Conservation (phyloP, 306 rosid species). For the Gastrolobium villosum region DNA sequence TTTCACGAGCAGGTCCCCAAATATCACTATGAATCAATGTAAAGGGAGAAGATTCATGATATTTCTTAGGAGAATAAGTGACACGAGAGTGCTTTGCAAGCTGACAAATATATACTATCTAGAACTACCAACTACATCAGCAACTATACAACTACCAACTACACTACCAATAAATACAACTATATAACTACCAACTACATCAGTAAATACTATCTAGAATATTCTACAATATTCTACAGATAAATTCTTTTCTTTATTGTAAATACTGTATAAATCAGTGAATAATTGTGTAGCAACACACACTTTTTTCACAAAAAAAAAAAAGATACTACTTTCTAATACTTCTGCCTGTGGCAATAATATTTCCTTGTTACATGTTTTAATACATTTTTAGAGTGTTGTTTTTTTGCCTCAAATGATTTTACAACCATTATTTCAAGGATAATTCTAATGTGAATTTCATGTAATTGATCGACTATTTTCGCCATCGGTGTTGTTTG, state of each 20-base stretch:
- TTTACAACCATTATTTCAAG: constrained; percentile 26
- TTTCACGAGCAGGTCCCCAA: too few relatives aligned
- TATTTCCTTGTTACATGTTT: constrained; percentile 16
- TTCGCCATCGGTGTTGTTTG: constrained; percentile 34
- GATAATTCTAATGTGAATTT: constrained; percentile 37
- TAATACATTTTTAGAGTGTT: background rate
- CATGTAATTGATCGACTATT: constrained; percentile 15
- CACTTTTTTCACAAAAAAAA: background rate
- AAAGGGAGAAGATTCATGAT: too few relatives aligned
- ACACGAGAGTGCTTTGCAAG: too few relatives aligned
- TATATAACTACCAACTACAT: too few relatives aligned
- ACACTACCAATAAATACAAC: too few relatives aligned
- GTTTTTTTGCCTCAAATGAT: constrained; percentile 5
- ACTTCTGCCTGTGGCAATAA: background rate
- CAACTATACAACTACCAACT: too few relatives aligned
- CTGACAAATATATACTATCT: too few relatives aligned
- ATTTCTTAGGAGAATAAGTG: too few relatives aligned
- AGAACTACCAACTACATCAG: too few relatives aligned
- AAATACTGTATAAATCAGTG: background rate
- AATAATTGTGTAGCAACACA: background rate
- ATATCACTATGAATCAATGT: too few relatives aligned
- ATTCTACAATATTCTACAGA: too few relatives aligned
- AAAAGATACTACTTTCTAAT: background rate
- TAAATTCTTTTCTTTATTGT: background rate
- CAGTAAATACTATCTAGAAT: too few relatives aligned